Conservation (phyloP, 139 green algal genomes). For the Chlamydomonas schloesseri region DNA sequence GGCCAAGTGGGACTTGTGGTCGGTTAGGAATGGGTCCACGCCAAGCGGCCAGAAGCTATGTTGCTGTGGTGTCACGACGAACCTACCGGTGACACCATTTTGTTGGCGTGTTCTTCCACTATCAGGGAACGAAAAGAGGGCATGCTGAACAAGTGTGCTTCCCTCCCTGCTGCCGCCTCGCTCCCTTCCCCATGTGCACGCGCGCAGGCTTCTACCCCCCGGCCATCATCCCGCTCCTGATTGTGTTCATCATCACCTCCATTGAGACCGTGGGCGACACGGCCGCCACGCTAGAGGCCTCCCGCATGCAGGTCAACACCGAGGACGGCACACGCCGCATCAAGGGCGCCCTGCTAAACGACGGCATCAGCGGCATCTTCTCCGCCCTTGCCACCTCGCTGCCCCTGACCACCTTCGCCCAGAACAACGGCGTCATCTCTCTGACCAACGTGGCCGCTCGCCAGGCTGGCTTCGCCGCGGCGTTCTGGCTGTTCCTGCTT, state of each 20-base stretch:
- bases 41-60: no score
- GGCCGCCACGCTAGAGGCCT: constrained; percentile 79
- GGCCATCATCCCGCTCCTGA: constrained; percentile 57
- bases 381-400: constrained; percentile 68
- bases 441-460: constrained; percentile 73
- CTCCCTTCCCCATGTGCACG: no score
- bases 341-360: constrained; percentile 71
- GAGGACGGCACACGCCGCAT: constrained; percentile 58
- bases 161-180: no score
- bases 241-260: constrained; percentile 56
- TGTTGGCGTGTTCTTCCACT: no score
- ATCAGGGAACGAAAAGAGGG: no score
- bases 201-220: constrained; percentile 61
- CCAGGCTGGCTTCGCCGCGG: constrained; percentile 65
- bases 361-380: constrained; percentile 77
- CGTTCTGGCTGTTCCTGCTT: constrained; percentile 69
- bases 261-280: constrained; percentile 86
- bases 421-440: constrained; percentile 70
- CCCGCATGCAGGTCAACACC: constrained; percentile 50
- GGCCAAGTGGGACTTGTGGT: no score
- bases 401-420: constrained; percentile 80
- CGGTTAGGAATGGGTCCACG: no score
- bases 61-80: no score
- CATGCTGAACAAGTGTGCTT: no score
- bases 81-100: no score